Conservation (phyloP, 202 grass and related monocot genomes). For the Alloteropsis angusta region DNA sequence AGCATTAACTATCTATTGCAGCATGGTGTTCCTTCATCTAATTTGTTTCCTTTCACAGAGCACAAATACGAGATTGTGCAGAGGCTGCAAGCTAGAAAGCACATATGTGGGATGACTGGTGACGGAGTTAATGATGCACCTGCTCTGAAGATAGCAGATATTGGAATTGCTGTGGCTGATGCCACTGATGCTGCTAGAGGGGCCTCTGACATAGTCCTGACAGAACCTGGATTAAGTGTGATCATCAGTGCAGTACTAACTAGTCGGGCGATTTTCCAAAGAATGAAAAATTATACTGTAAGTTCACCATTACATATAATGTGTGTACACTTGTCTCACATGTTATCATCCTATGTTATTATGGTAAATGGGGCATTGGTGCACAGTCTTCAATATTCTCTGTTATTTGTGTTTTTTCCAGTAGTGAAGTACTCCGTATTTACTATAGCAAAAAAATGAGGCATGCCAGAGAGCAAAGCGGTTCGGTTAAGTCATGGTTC, state of each 20-base stretch:
- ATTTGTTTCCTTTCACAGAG: conserved; percentile 35
- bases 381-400: not conserved
- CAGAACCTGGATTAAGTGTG: conserved; percentile 63
- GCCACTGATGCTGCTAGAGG: conserved; percentile 61
- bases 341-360: conserved; percentile 16
- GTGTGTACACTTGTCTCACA: not conserved
- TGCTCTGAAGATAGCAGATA: conserved; percentile 63
- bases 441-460: not conserved
- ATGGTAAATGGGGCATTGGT: not conserved
- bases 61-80: conserved; percentile 74
- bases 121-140: conserved; percentile 72
- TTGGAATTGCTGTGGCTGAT: conserved; percentile 66
- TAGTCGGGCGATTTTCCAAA: conserved; percentile 60
- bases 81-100: conserved; percentile 57
- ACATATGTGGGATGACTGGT: conserved; percentile 71
- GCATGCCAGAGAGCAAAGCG: not conserved
- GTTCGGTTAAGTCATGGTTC: not conserved
- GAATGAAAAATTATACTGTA: conserved; percentile 78
- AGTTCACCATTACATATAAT: conserved; percentile 13
- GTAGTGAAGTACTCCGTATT: not conserved
- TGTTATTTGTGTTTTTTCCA: not conserved
- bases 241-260: conserved; percentile 64
- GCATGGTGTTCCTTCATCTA: conserved; percentile 1
- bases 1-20: conserved; percentile 9
- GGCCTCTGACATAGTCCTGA: conserved; percentile 64